Evolutionary conservation across 345 rosid genomes (phyloP).

Genomic region (Noccaea caerulescens): DNA sequence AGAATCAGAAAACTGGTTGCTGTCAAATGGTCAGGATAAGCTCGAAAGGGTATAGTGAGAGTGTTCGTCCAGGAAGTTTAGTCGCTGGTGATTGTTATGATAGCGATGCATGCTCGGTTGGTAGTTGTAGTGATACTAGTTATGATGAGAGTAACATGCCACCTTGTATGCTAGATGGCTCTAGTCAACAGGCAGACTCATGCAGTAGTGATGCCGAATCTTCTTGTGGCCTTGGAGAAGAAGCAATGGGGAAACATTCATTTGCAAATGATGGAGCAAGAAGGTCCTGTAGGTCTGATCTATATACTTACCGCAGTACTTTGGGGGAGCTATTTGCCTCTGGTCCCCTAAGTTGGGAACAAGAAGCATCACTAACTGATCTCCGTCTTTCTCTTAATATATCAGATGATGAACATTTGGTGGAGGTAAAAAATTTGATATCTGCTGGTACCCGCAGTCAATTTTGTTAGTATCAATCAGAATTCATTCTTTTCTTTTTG

Average conservation of each 20-base stretch:
- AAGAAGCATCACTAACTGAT: constrained; percentile 79
- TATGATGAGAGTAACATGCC: constrained; percentile 40
- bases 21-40: constrained; percentile 53
- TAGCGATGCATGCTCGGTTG: constrained; percentile 64
- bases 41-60: constrained; percentile 40
- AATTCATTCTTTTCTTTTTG: constrained; percentile 32
- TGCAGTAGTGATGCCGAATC: constrained; percentile 64
- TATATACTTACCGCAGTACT: constrained; percentile 66
- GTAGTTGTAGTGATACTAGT: constrained; percentile 67
- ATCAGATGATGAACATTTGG: constrained; percentile 86
- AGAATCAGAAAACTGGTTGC: constrained; percentile 38
- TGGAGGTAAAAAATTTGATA: constrained; percentile 73
- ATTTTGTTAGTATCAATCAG: constrained; percentile 48
- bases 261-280: constrained; percentile 49
- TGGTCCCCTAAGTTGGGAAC: constrained; percentile 88
- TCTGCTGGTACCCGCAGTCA: constrained; percentile 57
- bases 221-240: constrained; percentile 29
- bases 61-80: constrained; percentile 39
- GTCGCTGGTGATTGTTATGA: constrained; percentile 46
- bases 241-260: constrained; percentile 40
- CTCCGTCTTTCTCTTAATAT: constrained; percentile 78
- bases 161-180: constrained; percentile 39
- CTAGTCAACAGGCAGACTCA: constrained; percentile 45
- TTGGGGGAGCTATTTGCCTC: constrained; percentile 71
- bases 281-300: constrained; percentile 66